Evolutionary conservation across 805 yeast species (phyloP), one percentile per base, ranked within the genome.

Genomic region (Wickerhamomyces subpelliculosus): DNA sequence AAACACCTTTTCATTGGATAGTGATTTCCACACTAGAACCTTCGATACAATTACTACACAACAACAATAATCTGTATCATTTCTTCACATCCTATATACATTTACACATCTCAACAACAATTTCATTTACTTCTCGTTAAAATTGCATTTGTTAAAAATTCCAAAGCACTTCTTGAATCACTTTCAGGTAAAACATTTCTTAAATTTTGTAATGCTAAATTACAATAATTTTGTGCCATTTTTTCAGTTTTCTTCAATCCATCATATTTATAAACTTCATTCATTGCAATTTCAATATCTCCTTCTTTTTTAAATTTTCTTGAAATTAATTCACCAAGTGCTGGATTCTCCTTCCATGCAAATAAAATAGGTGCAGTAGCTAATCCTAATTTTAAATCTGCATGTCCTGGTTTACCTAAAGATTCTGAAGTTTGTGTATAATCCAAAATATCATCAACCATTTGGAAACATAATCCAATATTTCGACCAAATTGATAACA

Each of bases 281-380:
- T 64, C 24, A 88, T 72, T 2, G 97, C 94, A n/a, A 67, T 61
- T 48, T 84, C 87, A 27, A 90, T 82, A 58, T 93, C 98, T 5
- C 95, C 95, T 2, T 79, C 76, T 40, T 75, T 64, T 33, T 73
- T 69, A 60, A 93, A 93, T 60, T 90, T 87, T 42, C 97, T 75
- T 19, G 77, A 78, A 49, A 93, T 88, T 52, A 90, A 61, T 27
- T 76, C 79, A 3, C 97, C 97, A 34, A 93, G 68, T 41, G 80
- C 83, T 0, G 96, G 95, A 51, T 76, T 78, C 52, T 82, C 76
- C 52, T 75, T 79, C 98, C 98, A 93, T 1, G 98, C 97, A 61
- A 73, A 93, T 38, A 93, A 65, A 3, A 90, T 88, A 1, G 98
- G 98, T 0, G 97, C 97, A 1, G 98, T 93, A 2, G 97, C 97